These are phyloP conservation scores for Trichosporon coremiiforme DNA, from an alignment of 1,284 basidiomycete genomes.

Conservation along the genomic window DNA sequence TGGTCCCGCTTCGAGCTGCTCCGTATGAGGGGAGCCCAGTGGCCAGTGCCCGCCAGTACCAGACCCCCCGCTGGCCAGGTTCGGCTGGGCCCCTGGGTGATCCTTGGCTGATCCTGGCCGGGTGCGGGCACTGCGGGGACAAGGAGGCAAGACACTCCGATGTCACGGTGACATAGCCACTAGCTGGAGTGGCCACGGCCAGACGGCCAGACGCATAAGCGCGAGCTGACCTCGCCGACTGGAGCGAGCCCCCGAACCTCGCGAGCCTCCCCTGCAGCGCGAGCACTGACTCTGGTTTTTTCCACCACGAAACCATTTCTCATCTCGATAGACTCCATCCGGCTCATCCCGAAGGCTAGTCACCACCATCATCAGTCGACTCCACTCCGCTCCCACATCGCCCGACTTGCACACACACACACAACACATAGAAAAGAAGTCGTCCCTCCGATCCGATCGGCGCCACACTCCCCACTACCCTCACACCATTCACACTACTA, in stretches of 20 bases:
- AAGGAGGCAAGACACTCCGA: slow-evolving; percentile 13
- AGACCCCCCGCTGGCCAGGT: no score
- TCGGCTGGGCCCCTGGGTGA: background rate
- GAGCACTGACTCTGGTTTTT: background rate
- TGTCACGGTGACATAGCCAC: slow-evolving; percentile 7
- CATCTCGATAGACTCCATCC: slow-evolving; percentile 6
- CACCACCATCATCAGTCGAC: background rate
- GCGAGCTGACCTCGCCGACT: background rate
- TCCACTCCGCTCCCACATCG: background rate
- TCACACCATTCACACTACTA: background rate
- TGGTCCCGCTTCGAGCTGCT: slow-evolving; percentile 13
- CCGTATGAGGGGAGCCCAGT: background rate
- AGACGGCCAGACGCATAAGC: background rate
- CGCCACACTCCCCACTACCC: slow-evolving; percentile 2
- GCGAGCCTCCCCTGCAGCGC: no score
- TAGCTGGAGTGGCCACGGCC: background rate
- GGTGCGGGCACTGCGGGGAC: slow-evolving; percentile 10
- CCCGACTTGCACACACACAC: background rate
- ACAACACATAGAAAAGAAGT: slow-evolving; percentile 7
- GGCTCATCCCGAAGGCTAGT: slow-evolving; percentile 14
- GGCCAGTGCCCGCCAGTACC: slow-evolving; percentile 4
- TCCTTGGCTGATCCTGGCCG: slow-evolving; percentile 1
- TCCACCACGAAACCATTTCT: slow-evolving; percentile 10
- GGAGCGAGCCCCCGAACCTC: slow-evolving; percentile 8
- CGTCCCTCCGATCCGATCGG: background rate